Base-by-base conservation (phyloP, 2,329 filamentous ascomycete species). In the Drechslerella stenobrocha region DNA sequence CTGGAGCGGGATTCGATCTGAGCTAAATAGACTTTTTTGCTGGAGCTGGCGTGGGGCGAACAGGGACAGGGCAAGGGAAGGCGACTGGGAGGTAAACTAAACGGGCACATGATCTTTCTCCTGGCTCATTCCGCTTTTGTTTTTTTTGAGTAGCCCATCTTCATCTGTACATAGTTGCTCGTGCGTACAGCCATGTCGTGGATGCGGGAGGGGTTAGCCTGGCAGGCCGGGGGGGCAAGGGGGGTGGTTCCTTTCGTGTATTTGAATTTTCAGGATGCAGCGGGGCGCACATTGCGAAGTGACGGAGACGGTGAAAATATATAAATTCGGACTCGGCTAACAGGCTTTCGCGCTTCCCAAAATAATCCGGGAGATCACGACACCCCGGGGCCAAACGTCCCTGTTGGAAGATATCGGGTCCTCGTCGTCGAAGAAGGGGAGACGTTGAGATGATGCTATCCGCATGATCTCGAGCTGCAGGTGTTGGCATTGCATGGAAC, bases 1-100 rank as follows among this genome's bases (percentile, higher is more conserved):
- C 89, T 0, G 90, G 90, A 0, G 92, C 93, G 46, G 92, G 93
- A 0, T 98, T 98, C 77, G 92, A 97, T 79, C 78, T 93, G 70
- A 87, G 84, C 73, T 87, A 73, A 71, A 44, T 26, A 48, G 47
- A 24, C 15, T 32, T 23, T 13, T 28, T 37, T 35, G n/a, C n/a
- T n/a, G 40, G 6, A 42, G 23, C 47, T 18, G 24, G 45, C 18
- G 24, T 37, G 57, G 48, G 30, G 20, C 4, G 20, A 22, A 35
- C 11, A 35, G 32, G 45, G 22, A 26, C 24, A 26, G 28, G 45
- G 18, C 15, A 20, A 18, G 45, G 45, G 8, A 46, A 23, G 2
- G 15, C 8, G 23, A n/a, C 20, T 24, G 44, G 28, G 13, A 30
- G 7, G n/a, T 22, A 7, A 26, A 26, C 22, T 4, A 47, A 26